Conservation (phyloP, 106 monocot genomes). For the Dioscorea dumetorum region DNA sequence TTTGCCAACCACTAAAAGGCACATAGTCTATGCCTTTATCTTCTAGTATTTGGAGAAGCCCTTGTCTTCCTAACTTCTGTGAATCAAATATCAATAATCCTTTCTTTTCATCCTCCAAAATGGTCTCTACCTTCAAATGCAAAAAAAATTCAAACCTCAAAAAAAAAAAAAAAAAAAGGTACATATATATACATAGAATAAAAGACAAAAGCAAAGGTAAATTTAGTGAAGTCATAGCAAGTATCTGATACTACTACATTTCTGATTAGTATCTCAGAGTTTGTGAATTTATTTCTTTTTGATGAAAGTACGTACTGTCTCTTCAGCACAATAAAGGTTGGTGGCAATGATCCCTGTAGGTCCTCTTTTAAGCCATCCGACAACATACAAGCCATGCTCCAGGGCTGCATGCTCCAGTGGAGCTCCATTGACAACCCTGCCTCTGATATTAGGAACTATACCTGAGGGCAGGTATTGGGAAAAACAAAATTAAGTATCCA, state of each 20-base stretch:
- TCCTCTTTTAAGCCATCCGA: slow-evolving; percentile 95
- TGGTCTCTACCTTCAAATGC: slow-evolving; percentile 55
- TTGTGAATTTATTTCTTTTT: not conserved
- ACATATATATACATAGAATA: not conserved
- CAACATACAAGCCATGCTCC: slow-evolving; percentile 71
- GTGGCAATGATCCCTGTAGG: slow-evolving; percentile 91
- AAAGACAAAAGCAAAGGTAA: no score
- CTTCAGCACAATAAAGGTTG: slow-evolving; percentile 94
- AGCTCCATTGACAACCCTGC: slow-evolving; percentile 36
- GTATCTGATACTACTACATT: not conserved
- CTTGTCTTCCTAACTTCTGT: slow-evolving; percentile 58
- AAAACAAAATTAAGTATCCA: not conserved
- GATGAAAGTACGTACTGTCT: slow-evolving; percentile 53
- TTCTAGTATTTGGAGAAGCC: slow-evolving; percentile 54
- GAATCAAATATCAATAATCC: slow-evolving; percentile 20
- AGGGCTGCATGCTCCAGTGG: slow-evolving; percentile 7
- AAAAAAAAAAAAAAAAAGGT: no score
- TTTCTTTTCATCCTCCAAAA: slow-evolving; percentile 61
- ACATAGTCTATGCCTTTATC: slow-evolving; percentile 47
- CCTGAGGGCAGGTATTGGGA: slow-evolving; percentile 15
- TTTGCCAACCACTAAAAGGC: slow-evolving; percentile 75
- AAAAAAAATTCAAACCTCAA: not conserved
- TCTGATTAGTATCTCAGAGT: not conserved
- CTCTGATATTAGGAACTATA: slow-evolving; percentile 54
- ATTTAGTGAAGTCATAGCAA: no score